Base-by-base conservation (phyloP, 805 yeast genomes). In the Teunomyces cretensis region DNA sequence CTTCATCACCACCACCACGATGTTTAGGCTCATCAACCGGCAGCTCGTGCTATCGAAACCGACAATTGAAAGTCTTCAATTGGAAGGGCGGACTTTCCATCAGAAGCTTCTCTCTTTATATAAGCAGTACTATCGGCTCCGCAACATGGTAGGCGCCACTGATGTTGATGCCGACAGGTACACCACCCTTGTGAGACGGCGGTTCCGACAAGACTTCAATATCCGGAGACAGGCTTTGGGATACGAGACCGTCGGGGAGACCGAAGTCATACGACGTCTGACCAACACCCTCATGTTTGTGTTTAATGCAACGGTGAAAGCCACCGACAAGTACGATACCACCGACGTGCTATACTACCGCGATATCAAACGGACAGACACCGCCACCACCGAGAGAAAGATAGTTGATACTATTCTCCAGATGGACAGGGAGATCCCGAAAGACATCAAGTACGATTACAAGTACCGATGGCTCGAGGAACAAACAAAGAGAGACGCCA, bases 111-210 rank as follows among this genome's bases (percentile, higher is more conserved):
- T 57, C 6, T 32, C 52, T 6, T 45, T 58, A 2, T 72, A 72
- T 48, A 69, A 63, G 47, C 60, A 54, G 38, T 62, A 71, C 35
- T 70, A 51, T 49, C 54, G 57, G 27, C 54, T 71, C 15, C 58
- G 76, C 13, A 49, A 59, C 26, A 37, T 64, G 33, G 48, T 63
- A 4, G 57, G 55, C 7, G 11, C 32, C 7, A 15, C 22, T 24
- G 46, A 45, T 6, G 54, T 31, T 9, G 35, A 15, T 32, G 35
- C 24, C 14, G 38, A 35, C 12, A 14, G 22, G 9, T 35, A 35
- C 19, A 22, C 13, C 12, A n/a, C 15, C 11, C 16, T 35, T 35
- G 27, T 35, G 11, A 19, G 38, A 9, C 27, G 38, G 15, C 28
- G 38, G 15, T 35, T 35, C 17, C 38, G 46, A 17, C 54, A 48